Base-by-base conservation (phyloP, 2,329 filamentous ascomycete genomes). In the Pseudogymnoascus sp. region DNA sequence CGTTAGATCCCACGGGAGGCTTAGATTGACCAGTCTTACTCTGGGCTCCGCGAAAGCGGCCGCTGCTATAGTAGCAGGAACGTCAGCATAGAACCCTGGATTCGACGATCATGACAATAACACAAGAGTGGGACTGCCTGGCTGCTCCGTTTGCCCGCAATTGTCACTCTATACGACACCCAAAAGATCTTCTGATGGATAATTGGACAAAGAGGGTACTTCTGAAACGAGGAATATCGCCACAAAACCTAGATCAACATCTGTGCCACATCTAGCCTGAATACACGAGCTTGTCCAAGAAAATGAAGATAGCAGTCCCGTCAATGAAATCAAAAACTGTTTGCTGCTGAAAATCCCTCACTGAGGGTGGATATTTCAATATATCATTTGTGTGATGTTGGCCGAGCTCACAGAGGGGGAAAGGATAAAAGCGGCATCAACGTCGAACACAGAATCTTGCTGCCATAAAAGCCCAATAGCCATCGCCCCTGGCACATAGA, bases 41-140 rank as follows among this genome's bases (percentile, higher is more conserved):
- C 65, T 79, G 77, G 68, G 77, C 77, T 71, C 81, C 80, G 72
- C 82, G 79, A 69, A 84, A 81, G 64, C 82, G 80, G 70, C 81
- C 81, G 75, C 81, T 82, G 68, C 81, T 83, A 65, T 62, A 66
- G 64, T 65, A 34, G 47, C 60, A 58, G 65, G 32, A 28, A 47
- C 59, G 64, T 72, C 65, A 71, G 68, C 47, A 32, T 32, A 54
- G n/a, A 54, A 32, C 28, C n/a, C 32, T n/a, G 47, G 18, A n/a
- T 20, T 54, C 47, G 28, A 54, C 28, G 28, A 34, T 34, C 28
- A 9, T 54, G 47, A 34, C 28, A 32, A 20, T 54, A 18, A 54
- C n/a, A 18, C 28, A 12, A 34, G 16, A 14, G 3, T 6, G 20
- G 32, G 28, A 20, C 43, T 32, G 28, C 28, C 22, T 50, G 43